These are phyloP conservation scores for Zygosaccharomyces sapae DNA, from an alignment of 1,139 yeast genomes.

Conservation along the genomic window DNA sequence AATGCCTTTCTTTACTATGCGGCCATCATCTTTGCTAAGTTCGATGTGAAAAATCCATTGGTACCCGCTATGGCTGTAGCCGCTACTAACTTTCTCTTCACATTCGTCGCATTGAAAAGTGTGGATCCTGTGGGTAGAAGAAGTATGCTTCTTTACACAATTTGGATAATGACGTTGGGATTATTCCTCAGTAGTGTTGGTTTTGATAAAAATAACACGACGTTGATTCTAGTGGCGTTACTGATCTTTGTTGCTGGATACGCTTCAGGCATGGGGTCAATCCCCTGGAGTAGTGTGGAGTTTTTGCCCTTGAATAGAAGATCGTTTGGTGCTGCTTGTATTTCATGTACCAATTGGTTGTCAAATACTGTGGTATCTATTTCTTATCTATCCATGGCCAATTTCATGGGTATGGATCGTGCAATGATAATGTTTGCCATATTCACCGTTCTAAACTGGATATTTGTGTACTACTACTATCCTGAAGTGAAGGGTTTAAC, in stretches of 20 bases:
- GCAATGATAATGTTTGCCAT: constrained; percentile 41
- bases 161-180: constrained; percentile 43
- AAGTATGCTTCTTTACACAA: constrained; percentile 50
- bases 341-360: constrained; percentile 45
- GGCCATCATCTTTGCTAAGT: constrained; percentile 57
- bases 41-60: constrained; percentile 58
- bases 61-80: constrained; percentile 63
- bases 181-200: constrained; percentile 31
- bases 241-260: constrained; percentile 44
- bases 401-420: constrained; percentile 34
- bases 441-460: constrained; percentile 41
- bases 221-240: constrained; percentile 36
- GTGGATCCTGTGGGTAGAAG: constrained; percentile 64
- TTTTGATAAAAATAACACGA: constrained; percentile 22
- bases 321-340: constrained; percentile 43
- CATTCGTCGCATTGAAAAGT: constrained; percentile 54
- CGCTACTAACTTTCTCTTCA: constrained; percentile 61
- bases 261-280: constrained; percentile 46
- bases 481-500: constrained; percentile 49
- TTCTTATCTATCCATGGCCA: constrained; percentile 40
- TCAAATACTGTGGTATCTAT: constrained; percentile 42
- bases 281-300: constrained; percentile 49
- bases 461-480: constrained; percentile 41
- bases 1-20: constrained; percentile 75
- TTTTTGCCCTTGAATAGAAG: constrained; percentile 44